phyloP scores from a whole-genome alignment of 176 grass and related monocot genomes.

The Pharus latifolius region DNA sequence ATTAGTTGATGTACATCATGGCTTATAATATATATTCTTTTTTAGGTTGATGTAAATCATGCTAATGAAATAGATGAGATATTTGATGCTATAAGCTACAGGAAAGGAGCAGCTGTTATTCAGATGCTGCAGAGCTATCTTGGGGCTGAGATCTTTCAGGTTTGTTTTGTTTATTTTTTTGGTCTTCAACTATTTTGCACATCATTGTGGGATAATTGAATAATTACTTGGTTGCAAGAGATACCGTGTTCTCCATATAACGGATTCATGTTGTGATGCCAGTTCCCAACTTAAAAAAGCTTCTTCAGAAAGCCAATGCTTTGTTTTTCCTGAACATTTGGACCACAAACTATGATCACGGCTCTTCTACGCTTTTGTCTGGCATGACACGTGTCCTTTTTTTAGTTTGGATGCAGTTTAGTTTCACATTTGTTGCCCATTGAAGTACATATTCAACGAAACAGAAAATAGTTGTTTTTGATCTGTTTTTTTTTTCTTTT shows the following conservation, averaged over 20 bases:
- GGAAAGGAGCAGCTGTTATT: slow-evolving; percentile 93
- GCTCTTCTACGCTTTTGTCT: too few species aligned
- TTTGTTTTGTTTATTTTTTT: slow-evolving; percentile 23
- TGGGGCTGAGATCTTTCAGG: slow-evolving; percentile 94
- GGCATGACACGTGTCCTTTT: too few species aligned
- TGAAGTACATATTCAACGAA: not conserved
- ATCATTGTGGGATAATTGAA: not conserved
- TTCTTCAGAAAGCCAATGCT: not conserved
- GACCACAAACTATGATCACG: not conserved
- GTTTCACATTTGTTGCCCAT: not conserved
- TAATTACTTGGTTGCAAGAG: not conserved
- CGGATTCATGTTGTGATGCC: not conserved
- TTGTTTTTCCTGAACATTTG: not conserved
- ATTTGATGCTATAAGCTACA: slow-evolving; percentile 99
- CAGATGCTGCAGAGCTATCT: slow-evolving; percentile 96
- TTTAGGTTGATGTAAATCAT: slow-evolving; percentile 95
- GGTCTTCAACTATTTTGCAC: not conserved
- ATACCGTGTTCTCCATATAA: not conserved
- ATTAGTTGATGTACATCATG: not conserved
- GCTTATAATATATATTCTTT: slow-evolving; percentile 21
- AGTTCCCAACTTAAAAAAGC: not conserved
- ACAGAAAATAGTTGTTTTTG: not conserved
- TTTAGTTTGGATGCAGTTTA: too few species aligned
- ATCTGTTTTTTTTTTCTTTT: slow-evolving; percentile 17
- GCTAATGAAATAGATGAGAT: slow-evolving; percentile 96